Evolutionary conservation across 1,284 basidiomycete genomes (phyloP).

Genomic region (Puccinia coronata): DNA sequence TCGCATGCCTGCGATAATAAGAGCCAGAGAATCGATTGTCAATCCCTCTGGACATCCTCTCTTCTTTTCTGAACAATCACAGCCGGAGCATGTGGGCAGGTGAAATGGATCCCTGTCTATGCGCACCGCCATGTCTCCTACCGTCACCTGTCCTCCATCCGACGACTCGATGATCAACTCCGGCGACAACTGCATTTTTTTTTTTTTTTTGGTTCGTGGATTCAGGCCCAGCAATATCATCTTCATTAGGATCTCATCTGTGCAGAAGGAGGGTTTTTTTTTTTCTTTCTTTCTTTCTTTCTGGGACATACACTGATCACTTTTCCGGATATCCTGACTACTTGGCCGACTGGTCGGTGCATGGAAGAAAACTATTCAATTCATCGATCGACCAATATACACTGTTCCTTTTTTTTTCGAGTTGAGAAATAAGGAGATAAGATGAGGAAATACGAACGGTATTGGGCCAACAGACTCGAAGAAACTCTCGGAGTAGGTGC

Average conservation of each 20-base stretch:
- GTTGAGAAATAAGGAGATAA: too few relatives aligned
- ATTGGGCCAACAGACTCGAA: slow-evolving; percentile 2
- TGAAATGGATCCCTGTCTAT: neutral
- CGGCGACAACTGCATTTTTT: neutral
- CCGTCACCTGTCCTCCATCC: slow-evolving; percentile 36
- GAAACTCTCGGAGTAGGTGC: slow-evolving; percentile 27
- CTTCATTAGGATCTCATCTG: too few relatives aligned
- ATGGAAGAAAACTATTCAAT: too few relatives aligned
- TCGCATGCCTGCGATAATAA: neutral
- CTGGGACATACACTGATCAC: slow-evolving; percentile 28
- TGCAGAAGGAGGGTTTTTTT: neutral
- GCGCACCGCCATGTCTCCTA: neutral
- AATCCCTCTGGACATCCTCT: neutral
- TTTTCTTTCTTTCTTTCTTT: too few relatives aligned
- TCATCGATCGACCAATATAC: too few relatives aligned
- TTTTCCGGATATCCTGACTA: slow-evolving; percentile 35
- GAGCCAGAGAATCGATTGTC: neutral
- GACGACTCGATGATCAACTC: slow-evolving; percentile 24
- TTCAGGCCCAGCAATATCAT: too few relatives aligned
- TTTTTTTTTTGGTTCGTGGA: too few relatives aligned
- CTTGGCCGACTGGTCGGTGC: neutral
- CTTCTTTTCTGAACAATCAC: too few relatives aligned
- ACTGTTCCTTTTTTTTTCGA: too few relatives aligned
- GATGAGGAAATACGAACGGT: too few relatives aligned
- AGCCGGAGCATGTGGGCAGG: too few relatives aligned